Conservation (phyloP, 495 filamentous ascomycete species). For the Xylaria cubensis region DNA sequence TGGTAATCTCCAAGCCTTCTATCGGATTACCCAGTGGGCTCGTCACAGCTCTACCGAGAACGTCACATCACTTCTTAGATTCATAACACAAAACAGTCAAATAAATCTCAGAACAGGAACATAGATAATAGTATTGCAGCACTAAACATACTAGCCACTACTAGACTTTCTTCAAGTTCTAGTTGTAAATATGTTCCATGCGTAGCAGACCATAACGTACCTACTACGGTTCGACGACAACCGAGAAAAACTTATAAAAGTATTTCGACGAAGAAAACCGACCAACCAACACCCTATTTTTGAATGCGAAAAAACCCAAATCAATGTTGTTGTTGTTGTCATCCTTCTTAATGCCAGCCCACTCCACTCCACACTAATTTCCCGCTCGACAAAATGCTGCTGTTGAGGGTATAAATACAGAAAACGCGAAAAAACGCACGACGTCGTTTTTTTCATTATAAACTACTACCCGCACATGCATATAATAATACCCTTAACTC, state of each 20-base stretch:
- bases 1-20: no score
- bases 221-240: background rate
- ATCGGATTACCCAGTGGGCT: background rate
- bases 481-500: no score
- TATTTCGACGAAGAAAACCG: background rate
- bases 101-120: background rate
- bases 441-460: constrained; percentile 1
- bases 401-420: constrained; percentile 21
- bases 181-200: background rate
- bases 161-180: background rate
- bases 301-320: constrained; percentile 11
- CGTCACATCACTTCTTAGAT: background rate
- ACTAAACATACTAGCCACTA: background rate
- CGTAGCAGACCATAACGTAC: background rate
- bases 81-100: background rate
- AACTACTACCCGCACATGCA: background rate
- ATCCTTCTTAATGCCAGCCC: constrained; percentile 2
- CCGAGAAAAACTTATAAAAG: background rate
- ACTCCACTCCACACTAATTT: background rate
- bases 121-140: background rate
- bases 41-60: background rate
- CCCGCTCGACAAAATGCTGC: constrained; percentile 22
- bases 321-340: background rate
- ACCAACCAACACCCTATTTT: constrained; percentile 20
- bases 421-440: background rate